Base-by-base conservation (phyloP, 1,139 yeast species). In the Kurtzmaniella quercitrusa region DNA sequence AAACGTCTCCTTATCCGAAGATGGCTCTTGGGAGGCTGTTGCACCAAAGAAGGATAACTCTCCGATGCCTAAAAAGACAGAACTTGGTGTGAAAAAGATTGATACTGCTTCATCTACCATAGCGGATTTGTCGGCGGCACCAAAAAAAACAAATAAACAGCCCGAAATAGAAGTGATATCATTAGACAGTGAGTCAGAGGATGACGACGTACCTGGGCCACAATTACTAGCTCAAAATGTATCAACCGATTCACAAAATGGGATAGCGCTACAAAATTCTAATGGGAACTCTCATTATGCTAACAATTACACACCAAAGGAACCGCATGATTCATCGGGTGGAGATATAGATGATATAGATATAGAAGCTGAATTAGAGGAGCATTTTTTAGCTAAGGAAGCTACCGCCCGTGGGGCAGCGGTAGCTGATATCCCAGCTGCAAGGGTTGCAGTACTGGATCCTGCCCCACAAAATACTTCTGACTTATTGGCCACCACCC, bases 21-120 rank as follows among this genome's bases (percentile, higher is more conserved):
- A 83, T 55, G 91, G 91, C 0, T 51, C 71, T 0, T 84, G 89
- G 88, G 58, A 56, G 8, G 39, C 40, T 8, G 38, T 36, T 11
- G 42, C 43, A 9, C 47, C 47, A 37, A 38, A 44, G 22, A 30
- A 28, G 30, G 40, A 38, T 9, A 18, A 11, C 17, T 12, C 18
- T 14, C 18, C 34, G 15, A 30, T 5, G 11, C 19, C 36, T 33
- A 9, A 34, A 36, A 15, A 21, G 11, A 21, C 20, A 38, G 9
- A 11, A 16, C 23, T 16, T n/a, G 9, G 15, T 18, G 11, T 28
- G n/a, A 20, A 17, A 14, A n/a, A 26, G n/a, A 9, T 11, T 26
- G n/a, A 5, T 12, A 9, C 30, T 9, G 30, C 22, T 20, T 7
- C 20, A 7, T 38, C 34, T 7, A 45, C 42, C 17, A 26, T 7